Evolutionary conservation across 495 filamentous ascomycete species (phyloP), one percentile per base, ranked within the genome.

Genomic region (Halenospora varia): DNA sequence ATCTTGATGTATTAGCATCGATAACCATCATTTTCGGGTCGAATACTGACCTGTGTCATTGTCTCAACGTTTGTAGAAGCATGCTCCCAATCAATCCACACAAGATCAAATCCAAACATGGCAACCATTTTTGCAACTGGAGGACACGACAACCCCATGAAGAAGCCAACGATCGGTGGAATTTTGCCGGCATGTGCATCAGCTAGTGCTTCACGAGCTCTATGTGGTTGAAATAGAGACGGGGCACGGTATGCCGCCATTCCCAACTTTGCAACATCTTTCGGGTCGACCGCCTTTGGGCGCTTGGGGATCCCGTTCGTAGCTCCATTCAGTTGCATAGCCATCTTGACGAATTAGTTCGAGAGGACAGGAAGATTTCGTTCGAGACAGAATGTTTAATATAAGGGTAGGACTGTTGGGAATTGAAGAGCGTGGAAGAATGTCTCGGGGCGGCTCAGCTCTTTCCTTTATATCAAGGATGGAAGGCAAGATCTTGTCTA

Each of bases 31-130:
- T 4, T 9, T 48, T 61, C 3, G 60, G 45, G 17, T 8, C 20
- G 2, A 52, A n/a, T 9, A 24, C 50, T 13, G 6, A 62, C 60
- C 49, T 46, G 49, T 17, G 72, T 78, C 75, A 78, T 75, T 15
- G 74, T 75, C 66, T 77, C 75, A 29, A 73, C 66, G 53, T 68
- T 66, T 50, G 66, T 72, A 1, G 71, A 60, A 15, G 68, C 67
- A 60, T 77, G 75, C 55, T 77, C 75, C 74, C 71, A 74, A 69
- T 76, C 75, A 60, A 77, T 70, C 69, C 69, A 73, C 10, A 73
- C 63, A 23, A 63, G 25, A 56, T 77, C 75, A 35, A 57, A 76
- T 4, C 72, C 71, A 13, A 76, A 61, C 2, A 67, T 64, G 15
- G 75, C 72, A 19, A 72, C 25, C 45, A 71, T 61, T 18, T 70